Evolutionary conservation across 2,329 filamentous ascomycete species (phyloP).

Genomic region (Colletotrichum sp.): DNA sequence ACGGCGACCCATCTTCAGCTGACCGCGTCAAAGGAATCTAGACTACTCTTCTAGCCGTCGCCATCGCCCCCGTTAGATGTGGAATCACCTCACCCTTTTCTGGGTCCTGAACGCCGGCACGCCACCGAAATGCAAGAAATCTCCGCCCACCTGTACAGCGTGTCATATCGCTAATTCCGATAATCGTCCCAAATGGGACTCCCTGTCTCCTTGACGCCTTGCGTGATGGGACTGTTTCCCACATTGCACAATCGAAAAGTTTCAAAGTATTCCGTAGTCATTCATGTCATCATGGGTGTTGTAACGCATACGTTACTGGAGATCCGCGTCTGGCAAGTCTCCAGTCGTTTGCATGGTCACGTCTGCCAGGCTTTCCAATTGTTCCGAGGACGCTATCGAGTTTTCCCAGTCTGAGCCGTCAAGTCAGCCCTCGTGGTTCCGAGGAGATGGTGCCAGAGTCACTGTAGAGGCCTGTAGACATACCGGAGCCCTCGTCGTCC

Average conservation of each 20-base stretch:
- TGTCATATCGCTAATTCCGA: not conserved
- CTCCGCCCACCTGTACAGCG: slow-evolving; percentile 2
- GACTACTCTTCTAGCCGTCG: not conserved
- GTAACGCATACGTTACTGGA: slow-evolving; percentile 23
- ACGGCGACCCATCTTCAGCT: not conserved
- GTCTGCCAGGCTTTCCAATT: slow-evolving; percentile 54
- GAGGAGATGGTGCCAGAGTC: slow-evolving; percentile 39
- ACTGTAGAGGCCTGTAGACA: slow-evolving; percentile 37
- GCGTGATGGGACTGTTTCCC: slow-evolving; percentile 9
- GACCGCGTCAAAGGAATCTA: not conserved
- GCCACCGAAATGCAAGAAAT: slow-evolving; percentile 15
- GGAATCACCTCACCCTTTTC: not conserved
- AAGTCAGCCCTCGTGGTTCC: slow-evolving; percentile 37
- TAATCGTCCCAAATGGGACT: not conserved
- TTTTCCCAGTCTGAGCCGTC: slow-evolving; percentile 56
- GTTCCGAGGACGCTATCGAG: slow-evolving; percentile 59
- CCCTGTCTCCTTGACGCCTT: slow-evolving; percentile 14
- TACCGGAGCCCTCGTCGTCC: slow-evolving; percentile 65
- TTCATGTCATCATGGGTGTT: slow-evolving; percentile 15
- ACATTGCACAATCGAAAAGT: not conserved
- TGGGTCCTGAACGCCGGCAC: slow-evolving; percentile 9
- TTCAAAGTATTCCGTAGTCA: slow-evolving; percentile 4
- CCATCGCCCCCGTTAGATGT: not conserved
- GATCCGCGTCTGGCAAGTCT: slow-evolving; percentile 41
- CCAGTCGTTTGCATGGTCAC: slow-evolving; percentile 45